Base-by-base conservation (phyloP, 148 eudicot species). In the Amaranthus cruentus region DNA sequence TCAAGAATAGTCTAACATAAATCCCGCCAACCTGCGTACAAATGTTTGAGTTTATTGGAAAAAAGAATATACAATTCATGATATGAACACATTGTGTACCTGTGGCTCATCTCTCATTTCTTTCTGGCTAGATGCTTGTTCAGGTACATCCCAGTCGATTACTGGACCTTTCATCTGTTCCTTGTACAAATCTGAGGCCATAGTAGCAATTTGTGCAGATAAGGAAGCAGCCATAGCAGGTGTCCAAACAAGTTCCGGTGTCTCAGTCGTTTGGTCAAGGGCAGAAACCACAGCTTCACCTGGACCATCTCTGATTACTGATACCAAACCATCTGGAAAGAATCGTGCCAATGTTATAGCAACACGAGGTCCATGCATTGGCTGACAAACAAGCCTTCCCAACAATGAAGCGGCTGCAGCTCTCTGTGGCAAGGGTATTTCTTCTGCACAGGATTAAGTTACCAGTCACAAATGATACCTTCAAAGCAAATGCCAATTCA, bases 41-140 rank as follows among this genome's bases (percentile, higher is more conserved):
- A 64, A 79, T 69, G 3, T 8, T 43, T 68, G 57, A 51, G 72
- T 76, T 76, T 51, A 76, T 7, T 11, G 10, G 65, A 55, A 38
- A 56, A 74, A 49, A 52, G 69, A 53, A 6, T 50, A 7, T 49
- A 56, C 62, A 74, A 64, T 66, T 47, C 42, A 74, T 10, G 57
- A 48, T 6, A 68, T 50, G 44, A 49, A 66, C 15, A 65, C 51
- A n/a, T 68, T 86, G 57, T 76, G 42, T 61, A 96, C 99, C 94
- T 96, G 99, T 47, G 99, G 99, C 79, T 96, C 99, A 83, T 96
- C 97, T 86, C 88, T 96, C 99, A 90, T 92, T 73, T 96, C 99
- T 75, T 87, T 92, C 79, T 92, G 96, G 66, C 88, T 81, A 54
- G 97, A 80, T 72, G 97, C 87, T 78, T 88, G 97, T 84, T 96